Percentiles rank a stretch among this genome's conserved stretches.
Conservation (phyloP, 768 basidiomycete species). For the Candolleomyces eurysporus region DNA sequence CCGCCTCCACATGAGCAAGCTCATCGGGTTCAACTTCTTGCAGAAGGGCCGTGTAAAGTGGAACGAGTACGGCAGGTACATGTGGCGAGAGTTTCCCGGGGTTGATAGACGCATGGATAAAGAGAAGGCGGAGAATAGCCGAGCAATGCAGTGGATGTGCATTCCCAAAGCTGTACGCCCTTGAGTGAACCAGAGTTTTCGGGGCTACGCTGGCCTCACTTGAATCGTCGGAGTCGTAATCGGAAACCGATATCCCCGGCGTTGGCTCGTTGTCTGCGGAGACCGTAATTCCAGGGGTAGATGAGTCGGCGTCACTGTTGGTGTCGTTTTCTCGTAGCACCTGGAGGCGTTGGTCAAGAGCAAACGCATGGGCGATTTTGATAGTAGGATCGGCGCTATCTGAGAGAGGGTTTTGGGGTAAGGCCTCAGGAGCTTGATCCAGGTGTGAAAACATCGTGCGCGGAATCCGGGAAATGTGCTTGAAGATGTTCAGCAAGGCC, state of each 20-base stretch:
- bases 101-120: conserved; percentile 68
- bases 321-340: conserved; percentile 20
- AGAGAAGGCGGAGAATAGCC: conserved; percentile 66
- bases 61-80: conserved; percentile 66
- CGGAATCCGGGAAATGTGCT: conserved; percentile 58
- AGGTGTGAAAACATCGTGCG: conserved; percentile 46
- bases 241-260: conserved; percentile 37
- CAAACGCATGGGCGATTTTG: conserved; percentile 46
- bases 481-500: conserved; percentile 46
- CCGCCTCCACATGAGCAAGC: conserved; percentile 68
- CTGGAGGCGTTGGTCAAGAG: conserved; percentile 51
- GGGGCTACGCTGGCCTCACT: conserved; percentile 30
- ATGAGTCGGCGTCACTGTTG: conserved; percentile 35
- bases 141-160: conserved; percentile 61
- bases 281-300: conserved; percentile 36
- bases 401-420: conserved; percentile 49
- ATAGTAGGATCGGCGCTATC: conserved; percentile 42
- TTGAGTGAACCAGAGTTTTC: conserved; percentile 34
- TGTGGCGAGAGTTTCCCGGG: conserved; percentile 69
- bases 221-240: conserved; percentile 28
- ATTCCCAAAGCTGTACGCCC: conserved; percentile 39
- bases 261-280: conserved; percentile 19
- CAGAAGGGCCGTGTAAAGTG: conserved; percentile 59
- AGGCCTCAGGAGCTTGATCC: conserved; percentile 49
- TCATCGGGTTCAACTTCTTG: conserved; percentile 64